These are phyloP conservation scores for Pichia norvegensis DNA, from an alignment of 1,139 yeast genomes.

Conservation along the genomic window DNA sequence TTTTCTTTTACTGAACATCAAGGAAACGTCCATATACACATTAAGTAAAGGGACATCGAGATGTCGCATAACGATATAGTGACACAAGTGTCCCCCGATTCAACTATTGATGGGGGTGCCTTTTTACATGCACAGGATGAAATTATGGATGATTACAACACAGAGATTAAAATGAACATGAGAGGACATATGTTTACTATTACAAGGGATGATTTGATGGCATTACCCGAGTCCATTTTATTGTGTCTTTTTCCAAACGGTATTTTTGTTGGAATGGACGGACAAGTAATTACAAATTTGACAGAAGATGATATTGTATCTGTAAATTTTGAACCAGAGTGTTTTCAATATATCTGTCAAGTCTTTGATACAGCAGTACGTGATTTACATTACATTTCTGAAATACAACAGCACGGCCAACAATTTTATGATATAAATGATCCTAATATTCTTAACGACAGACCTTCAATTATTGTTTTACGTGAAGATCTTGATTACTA, in stretches of 20 bases:
- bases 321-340: constrained; percentile 79
- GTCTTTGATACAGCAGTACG: constrained; percentile 42
- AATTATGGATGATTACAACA: constrained; percentile 46
- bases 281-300: constrained; percentile 66
- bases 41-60: neutral
- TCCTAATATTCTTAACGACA: constrained; percentile 58
- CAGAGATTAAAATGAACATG: constrained; percentile 58
- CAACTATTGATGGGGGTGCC: constrained; percentile 12
- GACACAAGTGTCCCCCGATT: constrained; percentile 46
- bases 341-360: constrained; percentile 75
- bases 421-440: constrained; percentile 32
- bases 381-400: constrained; percentile 31
- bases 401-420: constrained; percentile 19
- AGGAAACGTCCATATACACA: neutral
- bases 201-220: constrained; percentile 81
- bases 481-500: constrained; percentile 93
- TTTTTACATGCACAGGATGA: constrained; percentile 26
- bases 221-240: constrained; percentile 82
- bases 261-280: constrained; percentile 66
- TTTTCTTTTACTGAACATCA: no score
- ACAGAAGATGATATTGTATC: constrained; percentile 70
- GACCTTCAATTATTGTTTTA: constrained; percentile 87
- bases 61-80: constrained; percentile 37
- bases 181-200: constrained; percentile 61
- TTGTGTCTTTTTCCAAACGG: constrained; percentile 88